These are phyloP conservation scores for Eucalyptus guilfoylei DNA, from an alignment of 345 rosid genomes.

Conservation along the genomic window DNA sequence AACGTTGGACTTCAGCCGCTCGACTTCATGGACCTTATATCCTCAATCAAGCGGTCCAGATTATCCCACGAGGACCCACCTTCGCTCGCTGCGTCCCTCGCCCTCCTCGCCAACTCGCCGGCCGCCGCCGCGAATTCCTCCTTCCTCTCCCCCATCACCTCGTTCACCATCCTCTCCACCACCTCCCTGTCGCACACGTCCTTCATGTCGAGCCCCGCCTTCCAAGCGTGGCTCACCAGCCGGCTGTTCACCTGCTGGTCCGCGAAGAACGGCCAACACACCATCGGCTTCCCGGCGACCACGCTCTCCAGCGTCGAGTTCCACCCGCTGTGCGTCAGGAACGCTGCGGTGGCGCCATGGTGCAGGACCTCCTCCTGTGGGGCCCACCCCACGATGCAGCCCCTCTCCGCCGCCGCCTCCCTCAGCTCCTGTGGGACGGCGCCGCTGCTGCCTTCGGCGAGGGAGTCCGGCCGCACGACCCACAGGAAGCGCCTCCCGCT, in stretches of 20 bases:
- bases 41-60: constrained; percentile 21
- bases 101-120: constrained; percentile 7
- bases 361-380: constrained; percentile 35
- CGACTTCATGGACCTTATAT: constrained; percentile 5
- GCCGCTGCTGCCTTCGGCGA: background rate
- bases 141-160: constrained; percentile 43
- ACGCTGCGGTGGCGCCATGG: constrained; percentile 44
- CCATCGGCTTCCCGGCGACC: constrained; percentile 53
- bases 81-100: constrained; percentile 1
- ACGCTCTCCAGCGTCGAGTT: constrained; percentile 73
- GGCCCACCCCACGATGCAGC: constrained; percentile 18
- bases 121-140: constrained; percentile 17
- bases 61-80: constrained; percentile 28
- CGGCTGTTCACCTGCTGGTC: constrained; percentile 60
- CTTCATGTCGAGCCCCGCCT: constrained; percentile 57
- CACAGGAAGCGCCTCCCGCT: constrained; percentile 28
- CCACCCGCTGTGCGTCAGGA: constrained; percentile 69
- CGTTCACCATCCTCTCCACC: constrained; percentile 39
- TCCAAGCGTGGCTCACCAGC: constrained; percentile 46
- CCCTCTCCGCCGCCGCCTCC: background rate
- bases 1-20: background rate
- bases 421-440: constrained; percentile 1
- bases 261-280: constrained; percentile 54
- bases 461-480: constrained; percentile 15
- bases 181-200: constrained; percentile 34